Conservation (phyloP, 2,329 filamentous ascomycete genomes). For the Fusarium coicis region DNA sequence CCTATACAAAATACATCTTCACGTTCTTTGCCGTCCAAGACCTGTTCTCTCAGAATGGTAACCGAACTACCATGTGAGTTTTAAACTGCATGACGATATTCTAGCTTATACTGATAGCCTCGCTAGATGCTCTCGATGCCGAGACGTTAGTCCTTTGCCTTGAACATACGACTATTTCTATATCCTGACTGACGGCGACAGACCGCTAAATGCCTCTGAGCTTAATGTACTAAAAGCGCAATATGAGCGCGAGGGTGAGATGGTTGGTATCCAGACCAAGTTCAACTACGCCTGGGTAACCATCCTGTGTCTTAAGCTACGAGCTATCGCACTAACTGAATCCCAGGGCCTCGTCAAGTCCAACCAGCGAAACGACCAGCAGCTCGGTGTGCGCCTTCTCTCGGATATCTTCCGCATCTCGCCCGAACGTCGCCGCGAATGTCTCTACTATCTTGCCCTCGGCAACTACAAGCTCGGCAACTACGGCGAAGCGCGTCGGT, state of each 20-base stretch:
- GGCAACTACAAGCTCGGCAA: conserved; percentile 99
- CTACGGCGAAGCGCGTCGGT: conserved; percentile 92
- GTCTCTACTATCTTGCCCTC: conserved; percentile 96
- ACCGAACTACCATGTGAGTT: conserved; percentile 61
- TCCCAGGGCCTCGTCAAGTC: conserved; percentile 90
- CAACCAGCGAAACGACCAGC: conserved; percentile 82
- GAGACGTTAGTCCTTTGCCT: conserved; percentile 75
- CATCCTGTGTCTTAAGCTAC: background rate
- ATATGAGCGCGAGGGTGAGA: conserved; percentile 97
- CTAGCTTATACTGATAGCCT: conserved; percentile 18
- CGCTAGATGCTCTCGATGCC: conserved; percentile 91
- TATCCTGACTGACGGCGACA: conserved; percentile 50
- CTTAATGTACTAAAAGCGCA: conserved; percentile 92
- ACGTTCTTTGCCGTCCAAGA: background rate
- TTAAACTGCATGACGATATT: conserved; percentile 14
- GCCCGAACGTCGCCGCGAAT: conserved; percentile 94
- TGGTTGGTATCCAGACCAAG: conserved; percentile 96
- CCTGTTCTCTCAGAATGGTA: conserved; percentile 52
- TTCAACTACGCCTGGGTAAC: conserved; percentile 99
- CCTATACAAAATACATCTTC: background rate
- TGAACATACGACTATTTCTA: background rate
- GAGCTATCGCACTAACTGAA: conserved; percentile 1
- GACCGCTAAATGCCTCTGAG: conserved; percentile 90
- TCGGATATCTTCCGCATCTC: conserved; percentile 96
- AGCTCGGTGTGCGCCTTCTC: conserved; percentile 91